These are phyloP conservation scores for Cylindrotheca fusiformis DNA, from an alignment of 108 stramenopile genomes.

Conservation along the genomic window DNA sequence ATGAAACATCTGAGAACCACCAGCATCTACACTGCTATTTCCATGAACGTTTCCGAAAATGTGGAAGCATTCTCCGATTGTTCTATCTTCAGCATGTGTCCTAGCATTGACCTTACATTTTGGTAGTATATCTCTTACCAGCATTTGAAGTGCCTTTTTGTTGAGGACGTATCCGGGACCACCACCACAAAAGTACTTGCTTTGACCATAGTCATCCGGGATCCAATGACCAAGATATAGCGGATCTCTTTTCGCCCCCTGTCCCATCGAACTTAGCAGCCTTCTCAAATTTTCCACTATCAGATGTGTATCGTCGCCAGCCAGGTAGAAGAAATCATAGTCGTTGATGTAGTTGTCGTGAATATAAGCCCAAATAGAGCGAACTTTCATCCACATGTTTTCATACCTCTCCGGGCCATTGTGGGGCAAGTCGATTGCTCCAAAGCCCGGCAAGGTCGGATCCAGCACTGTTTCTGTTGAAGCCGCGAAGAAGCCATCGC, in stretches of 20 bases:
- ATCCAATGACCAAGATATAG: conserved; percentile 44
- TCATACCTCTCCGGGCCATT: conserved; percentile 61
- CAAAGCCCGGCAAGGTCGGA: conserved; percentile 41
- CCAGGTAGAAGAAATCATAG: conserved; percentile 35
- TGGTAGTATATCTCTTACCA: conserved; percentile 39
- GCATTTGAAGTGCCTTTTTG: conserved; percentile 29
- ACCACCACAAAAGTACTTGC: conserved; percentile 41
- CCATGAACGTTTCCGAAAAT: conserved; percentile 16
- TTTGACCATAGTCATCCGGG: conserved; percentile 4
- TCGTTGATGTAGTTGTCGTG: conserved; percentile 33
- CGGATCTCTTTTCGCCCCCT: conserved; percentile 12
- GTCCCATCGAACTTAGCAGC: conserved; percentile 6
- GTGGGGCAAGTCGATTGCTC: conserved; percentile 52
- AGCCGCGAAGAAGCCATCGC: conserved; percentile 91
- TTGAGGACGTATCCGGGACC: conserved; percentile 61
- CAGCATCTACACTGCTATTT: conserved; percentile 24
- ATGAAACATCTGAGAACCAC: conserved; percentile 26
- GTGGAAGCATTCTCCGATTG: conserved; percentile 23
- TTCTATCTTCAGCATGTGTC: conserved; percentile 30
- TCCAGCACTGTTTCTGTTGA: conserved; percentile 49
- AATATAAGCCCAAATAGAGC: conserved; percentile 33
- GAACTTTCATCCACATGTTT: conserved; percentile 79
- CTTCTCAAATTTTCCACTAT: conserved; percentile 27
- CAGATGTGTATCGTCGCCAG: conserved; percentile 39
- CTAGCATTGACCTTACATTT: not conserved